Base-by-base conservation (phyloP, 345 rosid genomes). In the Hibiscus mutabilis region DNA sequence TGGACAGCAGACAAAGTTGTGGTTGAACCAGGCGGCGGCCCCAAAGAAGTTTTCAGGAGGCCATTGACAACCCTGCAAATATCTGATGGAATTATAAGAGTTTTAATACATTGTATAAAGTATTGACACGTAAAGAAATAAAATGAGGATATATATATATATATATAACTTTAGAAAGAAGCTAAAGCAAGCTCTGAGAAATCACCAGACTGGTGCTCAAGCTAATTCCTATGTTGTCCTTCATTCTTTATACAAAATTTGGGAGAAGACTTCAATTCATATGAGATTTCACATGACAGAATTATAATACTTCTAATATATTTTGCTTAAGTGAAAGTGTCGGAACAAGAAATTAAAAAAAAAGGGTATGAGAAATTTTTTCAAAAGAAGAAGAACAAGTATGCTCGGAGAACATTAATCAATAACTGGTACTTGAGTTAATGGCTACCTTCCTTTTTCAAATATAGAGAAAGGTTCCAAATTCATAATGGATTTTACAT, bases 1-100 rank as follows among this genome's bases (percentile, higher is more conserved):
- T 94, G 97, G 79, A 86, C 89, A 0, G 88, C 62, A 60, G 98
- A 86, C 77, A 94, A 76, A 74, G 93, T 88, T 56, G 98, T 91
- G 42, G 89, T 82, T 67, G 91, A 89, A 81, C 98, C 97, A 82
- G 95, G 79, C 40, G 98, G 88, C 4, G 97, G 97, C 78, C 98
- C 97, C 46, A 94, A 79, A 75, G 97, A 94, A 69, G 97, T 91
- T 87, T 93, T 93, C 61, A 87, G 85, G 74, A 94, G 96, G 69
- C 98, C 97, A 76, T 89, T 94, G 75, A 91, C 98, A 82, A 85
- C 87, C 97, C 97, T 94, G 98, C 88, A 85, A 91, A 86, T 79
- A 88, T 89, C 94, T 93, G 94, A 91, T 81, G 83, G 88, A 86
- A 87, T 89, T 89, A 93, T 88, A 87, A 89, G 90, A 86, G 91